These are phyloP conservation scores for Kodamaea ohmeri DNA, from an alignment of 1,139 yeast genomes.

Conservation along the genomic window DNA sequence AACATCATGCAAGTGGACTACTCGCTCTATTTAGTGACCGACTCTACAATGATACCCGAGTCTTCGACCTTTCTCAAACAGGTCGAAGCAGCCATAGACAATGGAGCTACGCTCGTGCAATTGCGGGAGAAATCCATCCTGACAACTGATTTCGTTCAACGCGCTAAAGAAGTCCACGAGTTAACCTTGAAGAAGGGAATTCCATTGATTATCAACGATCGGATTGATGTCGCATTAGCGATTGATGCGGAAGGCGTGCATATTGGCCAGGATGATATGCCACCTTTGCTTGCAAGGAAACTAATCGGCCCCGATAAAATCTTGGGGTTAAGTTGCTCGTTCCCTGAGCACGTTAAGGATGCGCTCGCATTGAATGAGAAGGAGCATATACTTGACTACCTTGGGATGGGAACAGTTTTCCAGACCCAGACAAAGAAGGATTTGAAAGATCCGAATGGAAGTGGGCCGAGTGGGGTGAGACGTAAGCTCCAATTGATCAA, in stretches of 20 bases:
- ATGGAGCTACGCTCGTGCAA: constrained; percentile 82
- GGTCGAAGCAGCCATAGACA: constrained; percentile 58
- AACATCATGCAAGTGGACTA: constrained; percentile 44
- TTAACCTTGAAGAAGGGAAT: constrained; percentile 58
- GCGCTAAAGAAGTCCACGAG: constrained; percentile 60
- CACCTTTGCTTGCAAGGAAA: constrained; percentile 54
- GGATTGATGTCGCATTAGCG: constrained; percentile 88
- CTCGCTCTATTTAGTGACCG: constrained; percentile 76
- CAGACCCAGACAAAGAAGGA: constrained; percentile 68
- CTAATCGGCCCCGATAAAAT: constrained; percentile 72
- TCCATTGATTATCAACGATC: constrained; percentile 83
- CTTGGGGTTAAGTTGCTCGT: constrained; percentile 75
- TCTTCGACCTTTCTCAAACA: constrained; percentile 58
- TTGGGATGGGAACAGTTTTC: constrained; percentile 84
- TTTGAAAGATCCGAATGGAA: constrained; percentile 42
- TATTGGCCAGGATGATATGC: constrained; percentile 92
- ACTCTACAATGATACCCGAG: constrained; percentile 70
- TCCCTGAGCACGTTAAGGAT: constrained; percentile 52
- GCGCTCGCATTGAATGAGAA: constrained; percentile 39
- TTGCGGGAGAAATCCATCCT: constrained; percentile 75
- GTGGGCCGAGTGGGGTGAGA: constrained; percentile 69
- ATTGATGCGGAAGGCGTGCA: constrained; percentile 91
- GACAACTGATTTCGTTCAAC: constrained; percentile 62
- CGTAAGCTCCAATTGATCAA: constrained; percentile 50
- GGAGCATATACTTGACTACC: constrained; percentile 65